A percentile compares a stretch with the other conserved stretches of the same genome.
Evolutionary conservation across 164 flowering plant genomes (phyloP).

Genomic region (Euptelea pleiosperma): DNA sequence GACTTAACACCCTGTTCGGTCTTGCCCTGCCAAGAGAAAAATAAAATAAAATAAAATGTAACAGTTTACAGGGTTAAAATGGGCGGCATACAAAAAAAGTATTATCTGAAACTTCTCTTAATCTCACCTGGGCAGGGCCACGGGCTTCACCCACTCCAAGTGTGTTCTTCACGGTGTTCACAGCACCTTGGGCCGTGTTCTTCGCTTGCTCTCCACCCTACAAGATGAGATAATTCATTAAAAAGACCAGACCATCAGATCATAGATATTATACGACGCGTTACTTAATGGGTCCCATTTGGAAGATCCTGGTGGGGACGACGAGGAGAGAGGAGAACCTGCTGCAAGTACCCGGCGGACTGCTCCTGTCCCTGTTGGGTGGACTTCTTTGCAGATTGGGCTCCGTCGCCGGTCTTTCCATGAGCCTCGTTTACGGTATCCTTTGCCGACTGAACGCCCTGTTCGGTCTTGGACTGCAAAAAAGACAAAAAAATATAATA

Average conservation of each 20-base stretch:
- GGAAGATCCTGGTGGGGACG: too few relatives aligned
- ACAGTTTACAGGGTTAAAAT: too few relatives aligned
- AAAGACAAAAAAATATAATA: too few relatives aligned
- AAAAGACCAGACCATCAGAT: too few relatives aligned
- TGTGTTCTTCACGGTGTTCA: constrained; percentile 40
- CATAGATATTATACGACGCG: background rate
- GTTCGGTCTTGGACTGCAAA: constrained; percentile 27
- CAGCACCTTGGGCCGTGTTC: constrained; percentile 45
- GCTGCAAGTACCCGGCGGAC: too few relatives aligned
- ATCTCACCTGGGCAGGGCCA: too few relatives aligned
- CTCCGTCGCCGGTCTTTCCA: constrained; percentile 28
- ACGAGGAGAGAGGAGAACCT: too few relatives aligned
- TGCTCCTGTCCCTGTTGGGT: constrained; percentile 27
- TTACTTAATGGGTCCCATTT: background rate
- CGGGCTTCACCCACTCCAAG: constrained; percentile 37
- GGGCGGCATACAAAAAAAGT: too few relatives aligned
- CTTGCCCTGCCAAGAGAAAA: too few relatives aligned
- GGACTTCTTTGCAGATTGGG: constrained; percentile 18
- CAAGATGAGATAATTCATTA: background rate
- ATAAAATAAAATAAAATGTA: too few relatives aligned
- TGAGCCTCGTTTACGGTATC: constrained; percentile 20
- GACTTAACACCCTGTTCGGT: too few relatives aligned
- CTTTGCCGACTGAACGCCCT: constrained; percentile 24
- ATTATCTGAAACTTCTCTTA: too few relatives aligned
- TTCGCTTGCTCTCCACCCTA: constrained; percentile 47